Evolutionary conservation across 2,329 filamentous ascomycete genomes (phyloP).

Genomic region (Macrophomina phaseolina): DNA sequence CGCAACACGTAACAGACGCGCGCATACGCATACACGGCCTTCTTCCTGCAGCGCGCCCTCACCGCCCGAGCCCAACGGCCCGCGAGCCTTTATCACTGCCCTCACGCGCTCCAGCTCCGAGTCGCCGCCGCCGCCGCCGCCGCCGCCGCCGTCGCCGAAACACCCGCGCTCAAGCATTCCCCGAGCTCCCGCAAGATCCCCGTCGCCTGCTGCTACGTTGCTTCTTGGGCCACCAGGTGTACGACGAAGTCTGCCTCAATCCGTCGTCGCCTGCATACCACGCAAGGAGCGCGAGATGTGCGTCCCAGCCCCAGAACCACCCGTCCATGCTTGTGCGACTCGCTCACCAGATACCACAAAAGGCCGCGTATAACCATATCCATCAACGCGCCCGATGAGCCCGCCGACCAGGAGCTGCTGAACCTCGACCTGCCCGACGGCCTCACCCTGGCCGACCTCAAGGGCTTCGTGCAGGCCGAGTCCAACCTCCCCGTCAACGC

Average conservation of each 20-base stretch:
- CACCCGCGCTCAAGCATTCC: constrained; percentile 24
- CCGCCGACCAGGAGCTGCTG: constrained; percentile 74
- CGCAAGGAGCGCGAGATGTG: constrained; percentile 45
- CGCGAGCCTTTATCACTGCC: constrained; percentile 8
- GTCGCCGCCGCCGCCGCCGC: constrained; percentile 2
- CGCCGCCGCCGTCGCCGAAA: constrained; percentile 18
- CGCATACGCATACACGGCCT: constrained; percentile 5
- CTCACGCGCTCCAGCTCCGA: background rate
- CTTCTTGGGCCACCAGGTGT: constrained; percentile 10
- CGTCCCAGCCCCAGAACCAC: constrained; percentile 35
- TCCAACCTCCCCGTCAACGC: constrained; percentile 71
- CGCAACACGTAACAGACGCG: constrained; percentile 19
- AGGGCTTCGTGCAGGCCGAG: constrained; percentile 86
- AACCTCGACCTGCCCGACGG: constrained; percentile 81
- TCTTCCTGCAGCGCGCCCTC: background rate
- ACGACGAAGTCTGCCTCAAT: constrained; percentile 34
- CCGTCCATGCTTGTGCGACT: constrained; percentile 39
- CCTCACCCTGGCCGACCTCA: constrained; percentile 83
- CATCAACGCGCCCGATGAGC: constrained; percentile 75
- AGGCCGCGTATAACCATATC: constrained; percentile 86
- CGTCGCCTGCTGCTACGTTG: constrained; percentile 22
- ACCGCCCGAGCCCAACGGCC: constrained; percentile 6
- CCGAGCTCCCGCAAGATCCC: constrained; percentile 15
- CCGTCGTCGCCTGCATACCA: constrained; percentile 41
- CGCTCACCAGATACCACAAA: constrained; percentile 26